Evolutionary conservation across 2,329 filamentous ascomycete species (phyloP).

Genomic region (Aplosporella prunicola): DNA sequence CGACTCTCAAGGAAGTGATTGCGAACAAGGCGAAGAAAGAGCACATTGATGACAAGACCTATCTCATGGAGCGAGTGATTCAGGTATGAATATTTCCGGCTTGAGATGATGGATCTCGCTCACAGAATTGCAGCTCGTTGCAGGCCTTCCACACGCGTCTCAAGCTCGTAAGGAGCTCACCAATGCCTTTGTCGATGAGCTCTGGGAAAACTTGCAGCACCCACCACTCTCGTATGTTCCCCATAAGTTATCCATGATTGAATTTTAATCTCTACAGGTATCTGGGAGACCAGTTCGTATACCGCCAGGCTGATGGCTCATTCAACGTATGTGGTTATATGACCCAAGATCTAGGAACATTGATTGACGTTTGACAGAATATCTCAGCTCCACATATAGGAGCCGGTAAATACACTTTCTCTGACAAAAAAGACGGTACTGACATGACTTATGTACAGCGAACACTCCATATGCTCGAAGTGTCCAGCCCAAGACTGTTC

Average conservation of each 20-base stretch:
- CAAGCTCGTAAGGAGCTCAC: slow-evolving; percentile 13
- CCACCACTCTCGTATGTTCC: slow-evolving; percentile 13
- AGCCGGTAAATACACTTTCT: slow-evolving; percentile 10
- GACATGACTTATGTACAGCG: slow-evolving; percentile 38
- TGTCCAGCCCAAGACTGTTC: slow-evolving; percentile 46
- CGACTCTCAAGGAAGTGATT: slow-evolving; percentile 46
- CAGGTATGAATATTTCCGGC: slow-evolving; percentile 29
- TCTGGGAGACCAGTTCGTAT: slow-evolving; percentile 28
- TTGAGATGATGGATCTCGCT: not conserved
- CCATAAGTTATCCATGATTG: not conserved
- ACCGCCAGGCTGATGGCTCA: slow-evolving; percentile 33
- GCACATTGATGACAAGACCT: slow-evolving; percentile 63
- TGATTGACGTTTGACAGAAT: slow-evolving; percentile 36
- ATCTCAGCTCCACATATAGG: slow-evolving; percentile 44
- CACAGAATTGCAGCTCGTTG: slow-evolving; percentile 2
- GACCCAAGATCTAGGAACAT: no score
- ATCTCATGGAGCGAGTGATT: slow-evolving; percentile 66
- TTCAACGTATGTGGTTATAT: slow-evolving; percentile 27
- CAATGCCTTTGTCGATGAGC: slow-evolving; percentile 14
- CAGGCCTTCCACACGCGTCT: slow-evolving; percentile 10
- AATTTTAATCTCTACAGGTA: slow-evolving; percentile 21
- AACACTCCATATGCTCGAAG: slow-evolving; percentile 55
- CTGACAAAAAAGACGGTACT: no score
- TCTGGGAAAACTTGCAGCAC: slow-evolving; percentile 15
- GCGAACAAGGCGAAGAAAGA: slow-evolving; percentile 54